These are phyloP conservation scores for Neonectria punicea DNA, from an alignment of 2,329 filamentous ascomycete genomes.

Conservation along the genomic window DNA sequence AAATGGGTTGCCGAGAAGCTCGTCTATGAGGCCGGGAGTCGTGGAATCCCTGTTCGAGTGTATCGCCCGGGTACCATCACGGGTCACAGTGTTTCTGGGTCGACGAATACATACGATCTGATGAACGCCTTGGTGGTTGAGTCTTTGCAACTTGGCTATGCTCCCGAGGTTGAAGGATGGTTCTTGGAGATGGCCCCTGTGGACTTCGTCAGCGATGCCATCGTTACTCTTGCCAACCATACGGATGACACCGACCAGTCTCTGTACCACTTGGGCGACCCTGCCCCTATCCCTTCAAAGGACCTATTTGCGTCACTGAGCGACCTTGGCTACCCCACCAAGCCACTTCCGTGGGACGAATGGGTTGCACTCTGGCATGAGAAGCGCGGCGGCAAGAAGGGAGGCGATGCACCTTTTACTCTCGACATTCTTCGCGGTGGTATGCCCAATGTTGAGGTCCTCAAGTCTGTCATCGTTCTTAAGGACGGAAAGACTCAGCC, in stretches of 20 bases:
- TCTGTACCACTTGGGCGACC: slow-evolving; percentile 80
- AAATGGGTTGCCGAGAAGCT: slow-evolving; percentile 86
- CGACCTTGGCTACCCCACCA: slow-evolving; percentile 76
- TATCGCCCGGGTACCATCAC: slow-evolving; percentile 82
- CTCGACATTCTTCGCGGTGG: slow-evolving; percentile 82
- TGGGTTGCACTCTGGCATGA: slow-evolving; percentile 81
- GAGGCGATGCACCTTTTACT: slow-evolving; percentile 78
- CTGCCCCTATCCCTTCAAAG: slow-evolving; percentile 73
- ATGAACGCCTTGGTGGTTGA: slow-evolving; percentile 81
- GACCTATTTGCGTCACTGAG: slow-evolving; percentile 72
- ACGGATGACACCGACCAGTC: slow-evolving; percentile 68
- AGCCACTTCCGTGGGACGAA: slow-evolving; percentile 74
- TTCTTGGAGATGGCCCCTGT: slow-evolving; percentile 86
- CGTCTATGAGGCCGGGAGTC: slow-evolving; percentile 73
- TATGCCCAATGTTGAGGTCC: slow-evolving; percentile 79
- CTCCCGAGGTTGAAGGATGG: slow-evolving; percentile 79
- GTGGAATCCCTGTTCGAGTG: slow-evolving; percentile 76
- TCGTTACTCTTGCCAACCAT: slow-evolving; percentile 75
- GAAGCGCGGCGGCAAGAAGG: slow-evolving; percentile 71
- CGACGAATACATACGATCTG: slow-evolving; percentile 82
- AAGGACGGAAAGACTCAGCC: slow-evolving; percentile 76
- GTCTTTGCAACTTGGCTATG: slow-evolving; percentile 76
- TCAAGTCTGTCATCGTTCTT: slow-evolving; percentile 77
- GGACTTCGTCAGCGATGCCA: slow-evolving; percentile 81
- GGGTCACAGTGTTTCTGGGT: slow-evolving; percentile 78